phyloP scores from a whole-genome alignment of 179 eudicot species.

The Camellia oleifera region DNA sequence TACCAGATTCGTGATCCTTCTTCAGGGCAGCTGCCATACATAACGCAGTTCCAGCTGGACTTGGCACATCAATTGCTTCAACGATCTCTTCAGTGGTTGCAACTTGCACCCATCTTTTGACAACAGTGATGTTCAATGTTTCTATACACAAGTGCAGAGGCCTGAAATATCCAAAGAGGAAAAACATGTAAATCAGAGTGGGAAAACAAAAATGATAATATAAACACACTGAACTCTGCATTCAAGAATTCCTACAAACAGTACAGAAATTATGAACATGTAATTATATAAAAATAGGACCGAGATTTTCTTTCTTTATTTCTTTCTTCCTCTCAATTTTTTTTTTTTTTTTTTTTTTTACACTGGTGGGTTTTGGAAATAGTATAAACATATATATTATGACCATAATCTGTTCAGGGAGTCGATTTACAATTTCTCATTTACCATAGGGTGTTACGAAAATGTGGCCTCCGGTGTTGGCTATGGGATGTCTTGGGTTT shows the following conservation, averaged over 20 bases:
- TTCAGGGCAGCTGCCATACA: constrained; percentile 89
- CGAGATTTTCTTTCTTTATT: not conserved
- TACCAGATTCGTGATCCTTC: constrained; percentile 88
- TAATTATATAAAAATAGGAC: not conserved
- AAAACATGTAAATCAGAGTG: not conserved
- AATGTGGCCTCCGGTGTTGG: not conserved
- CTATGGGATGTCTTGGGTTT: not conserved
- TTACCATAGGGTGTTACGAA: not conserved
- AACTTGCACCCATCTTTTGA: constrained; percentile 84
- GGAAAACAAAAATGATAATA: not conserved
- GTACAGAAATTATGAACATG: not conserved
- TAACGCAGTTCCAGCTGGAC: constrained; percentile 79
- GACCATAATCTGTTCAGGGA: constrained; percentile 1
- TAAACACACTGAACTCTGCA: not conserved
- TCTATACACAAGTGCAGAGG: constrained; percentile 81
- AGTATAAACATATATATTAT: not conserved
- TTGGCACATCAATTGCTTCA: constrained; percentile 67
- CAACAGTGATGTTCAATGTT: constrained; percentile 76
- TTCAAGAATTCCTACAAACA: no score
- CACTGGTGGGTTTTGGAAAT: not conserved
- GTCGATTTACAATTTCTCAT: not conserved
- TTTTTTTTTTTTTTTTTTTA: not conserved
- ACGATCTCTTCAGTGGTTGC: constrained; percentile 67
- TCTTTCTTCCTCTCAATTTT: not conserved
- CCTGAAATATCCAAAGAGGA: constrained; percentile 33